Percentiles rank a stretch among this genome's conserved stretches.
Conservation (phyloP, 495 filamentous ascomycete genomes). For the Pseudevernia furfuracea region DNA sequence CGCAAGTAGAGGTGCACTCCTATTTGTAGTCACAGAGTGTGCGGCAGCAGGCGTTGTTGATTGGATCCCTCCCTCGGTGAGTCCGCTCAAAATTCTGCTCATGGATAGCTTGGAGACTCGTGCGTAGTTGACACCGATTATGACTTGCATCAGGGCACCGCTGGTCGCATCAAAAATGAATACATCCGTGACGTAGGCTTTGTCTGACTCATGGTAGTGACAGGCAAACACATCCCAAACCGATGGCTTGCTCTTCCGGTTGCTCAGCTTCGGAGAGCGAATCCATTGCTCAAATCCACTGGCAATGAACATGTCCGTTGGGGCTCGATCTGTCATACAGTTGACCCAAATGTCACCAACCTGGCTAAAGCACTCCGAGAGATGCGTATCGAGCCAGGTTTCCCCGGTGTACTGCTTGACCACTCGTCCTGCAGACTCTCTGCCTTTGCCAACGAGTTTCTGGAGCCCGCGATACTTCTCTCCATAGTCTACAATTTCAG, state of each 20-base stretch:
- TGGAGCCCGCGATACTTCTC: constrained; percentile 39
- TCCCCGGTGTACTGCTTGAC: constrained; percentile 32
- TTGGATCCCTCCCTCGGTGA: no score
- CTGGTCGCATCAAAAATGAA: constrained; percentile 43
- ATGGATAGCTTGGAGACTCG: no score
- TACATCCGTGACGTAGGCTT: constrained; percentile 40
- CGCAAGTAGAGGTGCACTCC: no score
- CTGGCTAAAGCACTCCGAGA: constrained; percentile 43
- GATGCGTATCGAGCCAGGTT: constrained; percentile 35
- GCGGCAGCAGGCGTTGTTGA: no score
- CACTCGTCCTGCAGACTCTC: constrained; percentile 41
- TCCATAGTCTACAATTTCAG: constrained; percentile 44
- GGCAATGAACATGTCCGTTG: constrained; percentile 43
- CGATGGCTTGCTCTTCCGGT: no score
- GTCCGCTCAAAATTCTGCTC: no score
- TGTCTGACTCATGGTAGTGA: constrained; percentile 33
- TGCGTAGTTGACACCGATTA: constrained; percentile 44
- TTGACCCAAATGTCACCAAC: constrained; percentile 48
- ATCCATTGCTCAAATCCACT: constrained; percentile 43
- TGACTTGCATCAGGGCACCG: constrained; percentile 39
- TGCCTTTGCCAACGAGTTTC: constrained; percentile 38
- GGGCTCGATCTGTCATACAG: constrained; percentile 39
- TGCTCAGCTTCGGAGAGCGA: constrained; percentile 34
- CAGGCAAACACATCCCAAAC: constrained; percentile 41
- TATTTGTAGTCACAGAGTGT: no score